Evolutionary conservation across 1,139 yeast genomes (phyloP).

Genomic region (Lodderomyces pseudojiufengensis): DNA sequence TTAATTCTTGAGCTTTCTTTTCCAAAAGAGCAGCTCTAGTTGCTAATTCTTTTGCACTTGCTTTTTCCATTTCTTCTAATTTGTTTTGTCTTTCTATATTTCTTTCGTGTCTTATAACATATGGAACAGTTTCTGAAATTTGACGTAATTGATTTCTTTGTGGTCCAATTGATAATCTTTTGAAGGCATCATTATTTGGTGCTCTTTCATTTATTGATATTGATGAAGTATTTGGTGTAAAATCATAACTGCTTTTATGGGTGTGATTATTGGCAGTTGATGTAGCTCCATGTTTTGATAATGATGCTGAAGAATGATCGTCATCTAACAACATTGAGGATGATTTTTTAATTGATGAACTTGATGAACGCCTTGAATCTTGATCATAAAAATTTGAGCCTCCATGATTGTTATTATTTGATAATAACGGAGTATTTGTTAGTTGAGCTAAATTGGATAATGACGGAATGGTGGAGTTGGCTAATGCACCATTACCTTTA

Average conservation of each 20-base stretch:
- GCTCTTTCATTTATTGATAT: constrained; percentile 19
- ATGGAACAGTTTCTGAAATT: constrained; percentile 78
- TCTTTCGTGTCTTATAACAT: constrained; percentile 72
- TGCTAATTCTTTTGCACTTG: constrained; percentile 70
- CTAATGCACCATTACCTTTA: constrained; percentile 1
- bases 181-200: constrained; percentile 42
- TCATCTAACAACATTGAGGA: constrained; percentile 39
- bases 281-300: no score
- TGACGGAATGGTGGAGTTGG: constrained; percentile 44
- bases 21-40: constrained; percentile 72
- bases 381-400: constrained; percentile 13
- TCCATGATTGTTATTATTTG: constrained; percentile 4
- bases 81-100: constrained; percentile 72
- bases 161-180: constrained; percentile 55
- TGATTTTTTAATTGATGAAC: constrained; percentile 24
- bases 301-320: constrained; percentile 25
- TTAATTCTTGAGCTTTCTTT: constrained; percentile 69
- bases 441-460: constrained; percentile 63
- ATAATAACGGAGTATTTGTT: constrained; percentile 22
- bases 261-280: no score
- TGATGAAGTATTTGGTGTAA: constrained; percentile 32
- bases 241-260: constrained; percentile 14
- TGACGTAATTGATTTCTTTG: constrained; percentile 69
- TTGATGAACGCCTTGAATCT: constrained; percentile 23
- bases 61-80: constrained; percentile 73